Conservation (phyloP, 2,329 filamentous ascomycete species). For the Fusarium xylarioides region DNA sequence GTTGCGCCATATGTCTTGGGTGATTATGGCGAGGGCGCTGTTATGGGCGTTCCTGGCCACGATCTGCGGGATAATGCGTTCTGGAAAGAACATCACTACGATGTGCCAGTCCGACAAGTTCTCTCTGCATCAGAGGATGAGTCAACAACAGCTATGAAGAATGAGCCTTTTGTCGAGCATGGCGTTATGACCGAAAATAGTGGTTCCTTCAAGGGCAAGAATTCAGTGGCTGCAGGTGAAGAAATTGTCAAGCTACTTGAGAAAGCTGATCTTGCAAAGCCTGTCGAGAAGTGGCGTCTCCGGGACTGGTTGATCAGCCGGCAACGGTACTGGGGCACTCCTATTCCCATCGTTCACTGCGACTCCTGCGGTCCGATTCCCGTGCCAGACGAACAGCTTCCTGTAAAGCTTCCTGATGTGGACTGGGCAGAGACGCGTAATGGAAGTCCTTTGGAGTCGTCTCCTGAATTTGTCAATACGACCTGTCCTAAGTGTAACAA, state of each 20-base stretch:
- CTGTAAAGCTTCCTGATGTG: conserved; percentile 77
- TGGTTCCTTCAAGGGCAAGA: conserved; percentile 70
- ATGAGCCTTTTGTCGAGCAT: conserved; percentile 68
- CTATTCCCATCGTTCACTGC: conserved; percentile 90
- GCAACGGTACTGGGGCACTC: conserved; percentile 92
- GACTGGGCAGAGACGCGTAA: conserved; percentile 73
- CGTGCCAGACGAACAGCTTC: conserved; percentile 79
- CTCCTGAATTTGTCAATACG: conserved; percentile 77
- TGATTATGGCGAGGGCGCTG: conserved; percentile 85
- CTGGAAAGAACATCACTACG: conserved; percentile 75
- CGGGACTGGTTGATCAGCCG: conserved; percentile 91
- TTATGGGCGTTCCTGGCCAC: conserved; percentile 92
- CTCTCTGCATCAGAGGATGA: conserved; percentile 63
- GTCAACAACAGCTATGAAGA: conserved; percentile 52
- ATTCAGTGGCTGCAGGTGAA: conserved; percentile 69
- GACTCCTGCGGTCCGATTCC: conserved; percentile 78
- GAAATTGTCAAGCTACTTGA: conserved; percentile 68
- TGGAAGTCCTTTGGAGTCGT: conserved; percentile 80
- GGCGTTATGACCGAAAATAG: conserved; percentile 75
- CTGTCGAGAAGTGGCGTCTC: conserved; percentile 79
- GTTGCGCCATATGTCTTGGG: conserved; percentile 86
- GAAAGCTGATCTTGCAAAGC: conserved; percentile 65
- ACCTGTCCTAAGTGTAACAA: conserved; percentile 77
- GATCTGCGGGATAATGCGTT: conserved; percentile 82
- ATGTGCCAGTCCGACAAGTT: conserved; percentile 70